Evolutionary conservation across 129 eudicot genomes (phyloP).

Genomic region (Escallonia herrerae): DNA sequence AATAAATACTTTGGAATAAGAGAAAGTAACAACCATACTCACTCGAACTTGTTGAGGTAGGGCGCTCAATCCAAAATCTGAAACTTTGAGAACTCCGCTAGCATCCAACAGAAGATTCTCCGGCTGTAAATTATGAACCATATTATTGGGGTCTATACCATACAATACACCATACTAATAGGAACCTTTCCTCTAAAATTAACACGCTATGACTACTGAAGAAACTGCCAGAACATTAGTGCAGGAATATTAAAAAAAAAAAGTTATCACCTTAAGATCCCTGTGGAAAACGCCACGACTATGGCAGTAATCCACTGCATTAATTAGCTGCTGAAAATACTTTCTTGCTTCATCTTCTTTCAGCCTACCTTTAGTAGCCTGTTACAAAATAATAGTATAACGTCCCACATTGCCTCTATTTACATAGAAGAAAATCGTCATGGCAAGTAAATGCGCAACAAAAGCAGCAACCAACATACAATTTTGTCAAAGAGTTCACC

Average conservation of each 20-base stretch:
- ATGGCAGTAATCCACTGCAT: slow-evolving; percentile 96
- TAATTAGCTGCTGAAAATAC: slow-evolving; percentile 94
- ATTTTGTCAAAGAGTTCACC: slow-evolving; percentile 98
- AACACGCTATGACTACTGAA: neutral
- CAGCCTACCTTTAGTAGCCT: slow-evolving; percentile 90
- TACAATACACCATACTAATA: too few species aligned
- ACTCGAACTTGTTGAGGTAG: slow-evolving; percentile 80
- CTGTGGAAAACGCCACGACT: slow-evolving; percentile 98
- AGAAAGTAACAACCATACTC: slow-evolving; percentile 18
- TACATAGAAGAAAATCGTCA: slow-evolving; percentile 6
- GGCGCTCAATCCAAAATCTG: slow-evolving; percentile 78
- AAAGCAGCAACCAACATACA: slow-evolving; percentile 41
- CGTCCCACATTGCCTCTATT: slow-evolving; percentile 5
- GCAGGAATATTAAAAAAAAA: neutral
- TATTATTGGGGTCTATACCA: neutral
- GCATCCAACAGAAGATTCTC: slow-evolving; percentile 59
- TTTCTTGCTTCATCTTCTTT: slow-evolving; percentile 98
- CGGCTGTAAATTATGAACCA: slow-evolving; percentile 31
- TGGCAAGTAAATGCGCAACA: neutral
- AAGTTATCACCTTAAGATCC: slow-evolving; percentile 79
- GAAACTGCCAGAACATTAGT: neutral
- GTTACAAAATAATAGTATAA: slow-evolving; percentile 11
- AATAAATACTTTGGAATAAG: neutral
- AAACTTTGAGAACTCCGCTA: slow-evolving; percentile 57
- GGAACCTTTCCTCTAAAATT: too few species aligned